Conservation (phyloP, 495 filamentous ascomycete species). For the Penicillium turbatum region DNA sequence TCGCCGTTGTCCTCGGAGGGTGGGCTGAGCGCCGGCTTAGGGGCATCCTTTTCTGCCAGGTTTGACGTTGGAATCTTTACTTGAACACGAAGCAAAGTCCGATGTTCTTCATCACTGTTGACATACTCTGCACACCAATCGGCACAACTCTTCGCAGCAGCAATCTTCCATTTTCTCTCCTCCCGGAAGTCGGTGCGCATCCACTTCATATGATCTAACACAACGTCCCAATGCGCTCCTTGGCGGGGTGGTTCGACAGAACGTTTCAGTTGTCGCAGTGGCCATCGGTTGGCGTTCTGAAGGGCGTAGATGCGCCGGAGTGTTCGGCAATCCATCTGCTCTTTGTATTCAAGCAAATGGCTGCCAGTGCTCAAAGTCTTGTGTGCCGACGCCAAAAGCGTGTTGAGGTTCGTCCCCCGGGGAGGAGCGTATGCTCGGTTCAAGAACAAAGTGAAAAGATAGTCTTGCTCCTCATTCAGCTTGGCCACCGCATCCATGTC, state of each 20-base stretch:
- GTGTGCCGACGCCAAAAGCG: slow-evolving; percentile 66
- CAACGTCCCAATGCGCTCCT: slow-evolving; percentile 73
- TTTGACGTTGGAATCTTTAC: slow-evolving; percentile 34
- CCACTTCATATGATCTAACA: slow-evolving; percentile 92
- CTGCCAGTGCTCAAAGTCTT: slow-evolving; percentile 80
- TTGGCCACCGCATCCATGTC: slow-evolving; percentile 47
- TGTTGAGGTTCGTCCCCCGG: slow-evolving; percentile 58
- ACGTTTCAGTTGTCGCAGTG: slow-evolving; percentile 77
- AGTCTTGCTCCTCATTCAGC: slow-evolving; percentile 61
- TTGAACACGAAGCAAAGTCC: slow-evolving; percentile 61
- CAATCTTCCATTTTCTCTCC: slow-evolving; percentile 89
- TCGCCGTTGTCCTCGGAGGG: slow-evolving; percentile 33
- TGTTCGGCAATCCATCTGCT: slow-evolving; percentile 79
- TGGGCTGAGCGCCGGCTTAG: slow-evolving; percentile 21
- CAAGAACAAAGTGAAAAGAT: slow-evolving; percentile 75
- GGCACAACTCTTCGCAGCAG: slow-evolving; percentile 70
- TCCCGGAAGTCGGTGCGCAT: slow-evolving; percentile 93
- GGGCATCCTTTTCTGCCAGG: slow-evolving; percentile 13
- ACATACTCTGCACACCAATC: slow-evolving; percentile 79
- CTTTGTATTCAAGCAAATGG: slow-evolving; percentile 68
- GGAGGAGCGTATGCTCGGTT: slow-evolving; percentile 60
- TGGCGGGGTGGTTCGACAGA: slow-evolving; percentile 72
- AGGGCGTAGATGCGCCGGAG: slow-evolving; percentile 80
- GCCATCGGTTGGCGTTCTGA: slow-evolving; percentile 86
- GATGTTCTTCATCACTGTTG: slow-evolving; percentile 55